Conservation (phyloP, 1,139 yeast species). For the Hansenula sp. region DNA sequence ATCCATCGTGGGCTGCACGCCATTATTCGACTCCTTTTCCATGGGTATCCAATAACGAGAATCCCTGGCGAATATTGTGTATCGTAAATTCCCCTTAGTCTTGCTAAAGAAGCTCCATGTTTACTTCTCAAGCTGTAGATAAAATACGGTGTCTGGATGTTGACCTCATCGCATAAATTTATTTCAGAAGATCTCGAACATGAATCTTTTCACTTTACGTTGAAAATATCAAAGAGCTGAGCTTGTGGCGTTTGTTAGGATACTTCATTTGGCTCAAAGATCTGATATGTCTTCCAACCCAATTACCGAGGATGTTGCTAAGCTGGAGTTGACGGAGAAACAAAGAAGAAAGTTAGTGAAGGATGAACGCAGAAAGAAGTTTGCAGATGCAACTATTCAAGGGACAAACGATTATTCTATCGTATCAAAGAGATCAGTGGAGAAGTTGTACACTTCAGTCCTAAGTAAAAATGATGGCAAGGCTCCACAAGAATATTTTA, state of each 20-base stretch:
- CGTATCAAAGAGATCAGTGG: constrained; percentile 80
- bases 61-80: too few relatives aligned
- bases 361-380: constrained; percentile 42
- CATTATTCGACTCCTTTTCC: neutral
- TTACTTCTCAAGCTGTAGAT: neutral
- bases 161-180: constrained; percentile 3
- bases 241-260: neutral
- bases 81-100: constrained; percentile 3
- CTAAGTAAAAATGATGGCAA: constrained; percentile 21
- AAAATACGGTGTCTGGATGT: neutral
- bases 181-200: neutral
- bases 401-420: constrained; percentile 84
- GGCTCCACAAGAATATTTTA: constrained; percentile 39
- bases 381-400: constrained; percentile 65
- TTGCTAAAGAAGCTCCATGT: neutral
- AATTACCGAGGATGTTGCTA: constrained; percentile 12
- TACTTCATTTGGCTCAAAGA: neutral
- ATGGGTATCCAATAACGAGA: too few relatives aligned
- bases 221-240: neutral
- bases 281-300: neutral
- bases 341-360: constrained; percentile 38
- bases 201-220: neutral
- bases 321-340: constrained; percentile 18
- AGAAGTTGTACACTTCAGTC: constrained; percentile 49
- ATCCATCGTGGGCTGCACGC: neutral